Evolutionary conservation across 768 basidiomycete species (phyloP).

Genomic region (Leccinellum rugosiceps): DNA sequence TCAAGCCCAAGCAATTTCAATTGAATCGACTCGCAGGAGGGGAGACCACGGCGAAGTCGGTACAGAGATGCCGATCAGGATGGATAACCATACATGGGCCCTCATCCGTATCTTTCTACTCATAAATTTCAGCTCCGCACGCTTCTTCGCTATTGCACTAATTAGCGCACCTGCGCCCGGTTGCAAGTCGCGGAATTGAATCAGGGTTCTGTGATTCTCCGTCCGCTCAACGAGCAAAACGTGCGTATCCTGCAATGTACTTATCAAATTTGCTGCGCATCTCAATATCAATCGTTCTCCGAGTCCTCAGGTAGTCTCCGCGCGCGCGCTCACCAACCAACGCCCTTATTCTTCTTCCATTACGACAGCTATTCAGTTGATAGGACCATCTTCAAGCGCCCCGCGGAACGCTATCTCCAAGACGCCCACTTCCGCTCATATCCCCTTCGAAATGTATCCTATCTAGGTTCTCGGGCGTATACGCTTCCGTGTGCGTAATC

Average conservation of each 20-base stretch:
- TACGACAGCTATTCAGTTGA: constrained; percentile 29
- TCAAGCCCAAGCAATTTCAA: too few relatives aligned
- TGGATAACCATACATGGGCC: not conserved
- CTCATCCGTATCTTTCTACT: not conserved
- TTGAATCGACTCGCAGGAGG: constrained; percentile 24
- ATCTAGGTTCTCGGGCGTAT: constrained; percentile 41
- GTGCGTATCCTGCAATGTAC: constrained; percentile 29
- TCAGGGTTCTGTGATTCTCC: constrained; percentile 45
- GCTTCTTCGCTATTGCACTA: constrained; percentile 28
- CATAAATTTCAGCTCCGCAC: constrained; percentile 50
- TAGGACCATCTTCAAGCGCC: constrained; percentile 36
- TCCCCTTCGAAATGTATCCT: constrained; percentile 44
- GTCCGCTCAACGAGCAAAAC: constrained; percentile 56
- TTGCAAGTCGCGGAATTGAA: too few relatives aligned
- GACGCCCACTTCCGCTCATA: constrained; percentile 16
- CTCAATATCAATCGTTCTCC: not conserved
- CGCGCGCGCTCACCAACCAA: not conserved
- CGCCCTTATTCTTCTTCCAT: not conserved
- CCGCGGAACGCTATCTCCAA: constrained; percentile 6
- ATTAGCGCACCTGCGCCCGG: too few relatives aligned
- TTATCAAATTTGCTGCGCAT: not conserved
- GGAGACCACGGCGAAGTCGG: constrained; percentile 70
- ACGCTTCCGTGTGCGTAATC: constrained; percentile 21
- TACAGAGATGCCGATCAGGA: constrained; percentile 73
- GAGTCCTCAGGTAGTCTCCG: not conserved